Evolutionary conservation across 441 rosid species (phyloP).

Genomic region (Jatropha multifida): DNA sequence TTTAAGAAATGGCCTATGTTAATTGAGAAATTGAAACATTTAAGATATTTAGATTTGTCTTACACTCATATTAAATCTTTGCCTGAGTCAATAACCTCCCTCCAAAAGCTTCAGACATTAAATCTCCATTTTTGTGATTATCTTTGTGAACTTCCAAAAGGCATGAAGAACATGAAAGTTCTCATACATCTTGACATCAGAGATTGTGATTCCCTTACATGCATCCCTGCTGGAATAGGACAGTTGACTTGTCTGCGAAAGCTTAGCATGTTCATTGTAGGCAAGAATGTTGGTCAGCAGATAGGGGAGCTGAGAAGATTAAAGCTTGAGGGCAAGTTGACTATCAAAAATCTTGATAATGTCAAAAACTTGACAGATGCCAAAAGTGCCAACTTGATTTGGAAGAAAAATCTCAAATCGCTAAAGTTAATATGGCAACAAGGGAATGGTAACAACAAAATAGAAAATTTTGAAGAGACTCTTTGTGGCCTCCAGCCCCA

Average conservation of each 20-base stretch:
- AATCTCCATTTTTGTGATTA: background rate
- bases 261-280: conserved; percentile 24
- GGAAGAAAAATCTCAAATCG: conserved; percentile 14
- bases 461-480: conserved; percentile 15
- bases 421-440: conserved; percentile 8
- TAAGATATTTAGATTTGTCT: background rate
- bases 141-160: conserved; percentile 14
- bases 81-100: conserved; percentile 5
- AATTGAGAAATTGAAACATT: conserved; percentile 12
- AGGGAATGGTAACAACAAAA: background rate
- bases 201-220: conserved; percentile 1
- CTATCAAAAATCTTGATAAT: conserved; percentile 15
- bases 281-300: conserved; percentile 11
- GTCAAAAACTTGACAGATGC: conserved; percentile 15
- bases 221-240: conserved; percentile 13
- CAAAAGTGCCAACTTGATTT: conserved; percentile 16
- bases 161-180: conserved; percentile 15
- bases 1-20: background rate
- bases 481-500: conserved; percentile 22
- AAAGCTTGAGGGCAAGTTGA: conserved; percentile 17
- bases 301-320: conserved; percentile 15
- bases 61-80: background rate
- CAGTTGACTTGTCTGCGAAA: conserved; percentile 12
- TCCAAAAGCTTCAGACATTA: conserved; percentile 11
- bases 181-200: background rate